Evolutionary conservation across 805 yeast species (phyloP).

Genomic region (Candida maltosa): DNA sequence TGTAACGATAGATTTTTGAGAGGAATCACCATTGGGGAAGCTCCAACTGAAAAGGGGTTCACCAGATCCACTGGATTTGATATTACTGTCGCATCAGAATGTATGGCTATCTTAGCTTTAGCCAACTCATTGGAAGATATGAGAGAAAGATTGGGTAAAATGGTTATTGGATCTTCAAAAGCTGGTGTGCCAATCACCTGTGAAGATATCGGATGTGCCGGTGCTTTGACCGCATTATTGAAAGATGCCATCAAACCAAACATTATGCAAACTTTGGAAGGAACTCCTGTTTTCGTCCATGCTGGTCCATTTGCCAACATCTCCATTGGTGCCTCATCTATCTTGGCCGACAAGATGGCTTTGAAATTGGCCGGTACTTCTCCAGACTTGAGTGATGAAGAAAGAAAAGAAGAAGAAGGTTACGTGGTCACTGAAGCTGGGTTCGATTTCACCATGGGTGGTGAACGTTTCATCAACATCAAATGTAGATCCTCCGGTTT

Average conservation of each 20-base stretch:
- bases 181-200: constrained; percentile 74
- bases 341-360: constrained; percentile 79
- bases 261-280: constrained; percentile 84
- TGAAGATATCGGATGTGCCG: constrained; percentile 83
- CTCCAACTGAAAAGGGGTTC: constrained; percentile 76
- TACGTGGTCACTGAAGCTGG: constrained; percentile 87
- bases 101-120: constrained; percentile 81
- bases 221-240: constrained; percentile 77
- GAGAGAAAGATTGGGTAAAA: constrained; percentile 70
- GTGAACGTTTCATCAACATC: constrained; percentile 81
- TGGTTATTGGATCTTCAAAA: constrained; percentile 69
- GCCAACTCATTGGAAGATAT: constrained; percentile 67
- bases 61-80: constrained; percentile 76
- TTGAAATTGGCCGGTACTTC: constrained; percentile 71
- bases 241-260: constrained; percentile 84
- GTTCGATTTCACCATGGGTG: constrained; percentile 89
- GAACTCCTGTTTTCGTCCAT: constrained; percentile 83
- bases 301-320: constrained; percentile 90
- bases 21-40: constrained; percentile 76
- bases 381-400: constrained; percentile 39
- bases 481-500: constrained; percentile 81
- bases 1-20: constrained; percentile 79
- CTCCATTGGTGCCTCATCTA: constrained; percentile 83
- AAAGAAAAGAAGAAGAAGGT: constrained; percentile 54
- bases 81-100: constrained; percentile 80